Percentiles rank a stretch among this genome's conserved stretches.
Evolutionary conservation across 2,329 filamentous ascomycete genomes (phyloP).

Genomic region (Cladosporium sp.): DNA sequence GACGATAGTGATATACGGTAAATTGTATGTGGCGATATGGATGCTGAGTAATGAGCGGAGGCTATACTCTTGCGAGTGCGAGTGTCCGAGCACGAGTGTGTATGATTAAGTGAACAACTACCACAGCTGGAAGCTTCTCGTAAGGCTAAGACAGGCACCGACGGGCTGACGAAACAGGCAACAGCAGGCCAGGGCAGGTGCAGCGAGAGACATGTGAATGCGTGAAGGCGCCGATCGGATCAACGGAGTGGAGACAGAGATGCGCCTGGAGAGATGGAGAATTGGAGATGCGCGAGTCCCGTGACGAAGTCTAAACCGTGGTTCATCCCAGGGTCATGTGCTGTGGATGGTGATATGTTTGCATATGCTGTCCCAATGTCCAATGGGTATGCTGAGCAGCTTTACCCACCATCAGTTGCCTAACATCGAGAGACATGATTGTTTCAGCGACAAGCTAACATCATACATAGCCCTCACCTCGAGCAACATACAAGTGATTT

Average conservation of each 20-base stretch:
- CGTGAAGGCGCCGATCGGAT: conserved; percentile 2
- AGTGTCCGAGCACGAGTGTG: background rate
- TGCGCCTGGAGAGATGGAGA: background rate
- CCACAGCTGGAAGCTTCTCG: conserved; percentile 18
- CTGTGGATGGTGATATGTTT: background rate
- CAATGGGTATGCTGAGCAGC: background rate
- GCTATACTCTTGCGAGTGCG: background rate
- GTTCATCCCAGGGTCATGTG: background rate
- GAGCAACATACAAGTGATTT: background rate
- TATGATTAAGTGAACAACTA: background rate
- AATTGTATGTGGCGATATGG: conserved; percentile 5
- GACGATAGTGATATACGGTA: background rate
- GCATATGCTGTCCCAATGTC: background rate
- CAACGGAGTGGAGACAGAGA: background rate
- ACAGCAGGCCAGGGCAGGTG: background rate
- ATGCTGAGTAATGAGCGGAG: conserved; percentile 13
- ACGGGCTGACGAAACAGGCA: conserved; percentile 13
- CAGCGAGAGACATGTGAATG: conserved; percentile 17
- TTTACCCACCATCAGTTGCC: background rate
- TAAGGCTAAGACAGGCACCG: conserved; percentile 1
- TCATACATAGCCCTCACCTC: background rate
- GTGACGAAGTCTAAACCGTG: conserved; percentile 5
- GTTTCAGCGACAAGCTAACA: background rate
- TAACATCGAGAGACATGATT: background rate
- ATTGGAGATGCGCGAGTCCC: background rate